Conservation (phyloP, 2,329 filamentous ascomycete species). For the Trichoderma citrinoviride region DNA sequence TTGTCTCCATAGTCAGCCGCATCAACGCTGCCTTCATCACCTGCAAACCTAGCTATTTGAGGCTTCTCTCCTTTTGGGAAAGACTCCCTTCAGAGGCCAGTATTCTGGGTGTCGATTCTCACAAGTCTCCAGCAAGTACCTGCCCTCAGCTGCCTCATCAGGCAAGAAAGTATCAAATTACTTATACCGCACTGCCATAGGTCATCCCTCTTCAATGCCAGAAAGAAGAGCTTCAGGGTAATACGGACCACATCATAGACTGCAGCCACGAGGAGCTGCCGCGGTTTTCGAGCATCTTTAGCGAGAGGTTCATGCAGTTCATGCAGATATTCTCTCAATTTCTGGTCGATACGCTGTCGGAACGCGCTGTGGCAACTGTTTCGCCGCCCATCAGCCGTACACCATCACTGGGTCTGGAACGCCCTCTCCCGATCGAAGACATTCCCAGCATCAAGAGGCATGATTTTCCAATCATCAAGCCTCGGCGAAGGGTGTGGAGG, state of each 20-base stretch:
- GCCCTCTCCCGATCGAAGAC: neutral
- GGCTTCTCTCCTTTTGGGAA: slow-evolving; percentile 24
- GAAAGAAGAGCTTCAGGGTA: neutral
- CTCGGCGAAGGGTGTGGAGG: neutral
- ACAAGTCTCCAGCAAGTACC: neutral
- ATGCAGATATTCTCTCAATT: slow-evolving; percentile 21
- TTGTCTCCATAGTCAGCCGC: slow-evolving; percentile 24
- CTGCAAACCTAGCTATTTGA: slow-evolving; percentile 12
- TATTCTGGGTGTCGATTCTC: neutral
- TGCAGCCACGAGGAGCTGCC: slow-evolving; percentile 26
- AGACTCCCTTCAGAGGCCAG: neutral
- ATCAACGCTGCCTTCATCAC: slow-evolving; percentile 24
- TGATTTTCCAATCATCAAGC: neutral
- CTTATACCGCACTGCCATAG: neutral
- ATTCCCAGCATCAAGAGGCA: neutral
- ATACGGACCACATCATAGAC: slow-evolving; percentile 21
- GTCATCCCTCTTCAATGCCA: neutral
- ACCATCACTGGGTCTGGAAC: slow-evolving; percentile 1
- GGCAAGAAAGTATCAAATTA: neutral
- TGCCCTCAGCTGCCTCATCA: too few species aligned
- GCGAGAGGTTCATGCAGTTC: slow-evolving; percentile 22
- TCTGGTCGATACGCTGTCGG: neutral
- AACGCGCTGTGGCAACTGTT: slow-evolving; percentile 7
- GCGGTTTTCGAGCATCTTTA: slow-evolving; percentile 23
- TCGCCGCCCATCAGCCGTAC: neutral